Evolutionary conservation across 202 grass and related monocot species (phyloP).

Genomic region (Brachypodium distachyon): DNA sequence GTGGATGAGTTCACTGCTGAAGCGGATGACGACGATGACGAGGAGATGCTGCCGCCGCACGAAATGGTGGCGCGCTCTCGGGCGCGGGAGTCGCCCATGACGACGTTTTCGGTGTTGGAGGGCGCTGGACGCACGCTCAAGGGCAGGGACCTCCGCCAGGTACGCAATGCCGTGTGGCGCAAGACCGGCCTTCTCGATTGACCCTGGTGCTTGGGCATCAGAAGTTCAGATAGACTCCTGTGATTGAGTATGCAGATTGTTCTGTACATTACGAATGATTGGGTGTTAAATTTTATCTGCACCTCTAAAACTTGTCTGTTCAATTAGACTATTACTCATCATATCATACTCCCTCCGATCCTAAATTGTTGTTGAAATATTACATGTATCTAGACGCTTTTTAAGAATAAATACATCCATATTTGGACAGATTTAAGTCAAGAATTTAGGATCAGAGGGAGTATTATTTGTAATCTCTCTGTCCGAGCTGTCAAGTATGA

Average conservation of each 20-base stretch:
- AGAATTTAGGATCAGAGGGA: no score
- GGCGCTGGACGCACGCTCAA: conserved; percentile 82
- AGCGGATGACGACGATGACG: conserved; percentile 34
- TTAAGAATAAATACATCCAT: no score
- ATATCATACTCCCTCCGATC: no score
- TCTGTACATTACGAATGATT: conserved; percentile 21
- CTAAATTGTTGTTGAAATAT: no score
- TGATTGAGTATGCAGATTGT: conserved; percentile 6
- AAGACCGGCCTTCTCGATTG: conserved; percentile 92
- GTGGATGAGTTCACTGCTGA: conserved; percentile 23
- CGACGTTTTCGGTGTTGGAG: conserved; percentile 75
- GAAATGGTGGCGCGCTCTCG: conserved; percentile 61
- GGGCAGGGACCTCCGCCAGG: conserved; percentile 81
- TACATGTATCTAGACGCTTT: no score
- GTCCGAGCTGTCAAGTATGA: neutral
- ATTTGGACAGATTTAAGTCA: no score
- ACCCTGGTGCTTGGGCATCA: conserved; percentile 22
- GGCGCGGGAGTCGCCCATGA: conserved; percentile 58
- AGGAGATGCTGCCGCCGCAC: conserved; percentile 88
- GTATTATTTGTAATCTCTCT: conserved; percentile 1
- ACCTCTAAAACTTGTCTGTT: conserved; percentile 2
- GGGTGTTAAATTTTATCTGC: conserved; percentile 40
- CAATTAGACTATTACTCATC: neutral
- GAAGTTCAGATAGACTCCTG: no score
- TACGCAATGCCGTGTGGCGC: conserved; percentile 75